Evolutionary conservation across 148 eudicot genomes (phyloP).

Genomic region (Rhododendron mucronatum): DNA sequence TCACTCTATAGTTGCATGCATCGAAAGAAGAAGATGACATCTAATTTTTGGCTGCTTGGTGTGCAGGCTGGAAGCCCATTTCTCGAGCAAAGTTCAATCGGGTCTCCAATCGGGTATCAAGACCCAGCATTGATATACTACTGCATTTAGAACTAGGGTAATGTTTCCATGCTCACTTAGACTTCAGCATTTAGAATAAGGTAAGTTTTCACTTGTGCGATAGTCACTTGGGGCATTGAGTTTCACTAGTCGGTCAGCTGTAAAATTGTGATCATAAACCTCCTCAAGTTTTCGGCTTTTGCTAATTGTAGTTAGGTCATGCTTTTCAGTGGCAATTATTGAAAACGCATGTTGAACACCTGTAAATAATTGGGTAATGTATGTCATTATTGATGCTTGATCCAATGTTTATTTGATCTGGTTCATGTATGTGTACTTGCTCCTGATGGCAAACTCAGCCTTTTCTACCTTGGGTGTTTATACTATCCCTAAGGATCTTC

Average conservation of each 20-base stretch:
- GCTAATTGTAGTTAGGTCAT: background rate
- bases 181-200: background rate
- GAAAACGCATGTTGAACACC: background rate
- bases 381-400: background rate
- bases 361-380: background rate
- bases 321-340: background rate
- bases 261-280: background rate
- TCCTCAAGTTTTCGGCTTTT: background rate
- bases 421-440: background rate
- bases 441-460: background rate
- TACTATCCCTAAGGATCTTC: background rate
- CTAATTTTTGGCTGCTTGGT: slow-evolving; percentile 15
- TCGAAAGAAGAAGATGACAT: background rate
- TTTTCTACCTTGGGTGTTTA: background rate
- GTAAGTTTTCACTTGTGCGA: background rate
- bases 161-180: background rate
- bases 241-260: background rate
- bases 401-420: background rate
- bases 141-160: background rate
- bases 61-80: slow-evolving; percentile 62
- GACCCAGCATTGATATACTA: slow-evolving; percentile 21
- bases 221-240: background rate
- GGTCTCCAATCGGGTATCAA: slow-evolving; percentile 51
- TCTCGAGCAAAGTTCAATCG: slow-evolving; percentile 51
- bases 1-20: background rate